Percentiles rank a stretch among this genome's conserved stretches.
phyloP scores from a whole-genome alignment of 192 early-diverging fungal genomes.

The Backusella macrospora region DNA sequence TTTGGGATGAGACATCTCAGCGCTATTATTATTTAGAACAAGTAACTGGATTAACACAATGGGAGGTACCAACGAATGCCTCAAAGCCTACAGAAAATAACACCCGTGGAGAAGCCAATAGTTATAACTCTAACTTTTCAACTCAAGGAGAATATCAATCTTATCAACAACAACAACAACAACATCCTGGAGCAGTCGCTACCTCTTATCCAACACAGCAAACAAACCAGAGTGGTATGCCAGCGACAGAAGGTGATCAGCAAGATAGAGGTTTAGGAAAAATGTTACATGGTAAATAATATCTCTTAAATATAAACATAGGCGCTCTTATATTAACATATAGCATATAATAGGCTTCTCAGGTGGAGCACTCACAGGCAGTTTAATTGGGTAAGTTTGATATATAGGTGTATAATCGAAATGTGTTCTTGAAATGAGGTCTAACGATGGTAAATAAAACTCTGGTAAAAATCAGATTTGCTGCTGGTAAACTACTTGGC shows the following conservation, averaged over 20 bases:
- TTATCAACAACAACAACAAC: not conserved
- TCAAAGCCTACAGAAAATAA: not conserved
- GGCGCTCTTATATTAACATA: not conserved
- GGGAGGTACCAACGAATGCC: slow-evolving; percentile 22
- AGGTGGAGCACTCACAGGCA: slow-evolving; percentile 16
- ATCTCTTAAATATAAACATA: too few relatives aligned
- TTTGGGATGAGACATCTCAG: slow-evolving; percentile 27
- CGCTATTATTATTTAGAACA: slow-evolving; percentile 32
- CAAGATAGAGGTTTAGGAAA: slow-evolving; percentile 4
- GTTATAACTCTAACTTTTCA: not conserved
- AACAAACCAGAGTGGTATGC: not conserved
- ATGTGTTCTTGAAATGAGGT: too few relatives aligned
- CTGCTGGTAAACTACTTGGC: slow-evolving; percentile 7
- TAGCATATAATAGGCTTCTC: slow-evolving; percentile 7
- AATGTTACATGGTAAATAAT: slow-evolving; percentile 3
- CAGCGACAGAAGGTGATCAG: slow-evolving; percentile 2
- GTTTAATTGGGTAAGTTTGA: slow-evolving; percentile 17
- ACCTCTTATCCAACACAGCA: not conserved
- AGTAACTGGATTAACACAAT: slow-evolving; percentile 30
- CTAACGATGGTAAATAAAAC: not conserved
- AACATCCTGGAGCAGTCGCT: slow-evolving; percentile 4
- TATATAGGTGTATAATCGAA: not conserved
- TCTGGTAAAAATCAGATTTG: not conserved
- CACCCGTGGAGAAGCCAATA: not conserved
- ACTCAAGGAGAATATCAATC: not conserved